phyloP scores from a whole-genome alignment of 148 eudicot genomes.

The Vaccinium macrocarpon region DNA sequence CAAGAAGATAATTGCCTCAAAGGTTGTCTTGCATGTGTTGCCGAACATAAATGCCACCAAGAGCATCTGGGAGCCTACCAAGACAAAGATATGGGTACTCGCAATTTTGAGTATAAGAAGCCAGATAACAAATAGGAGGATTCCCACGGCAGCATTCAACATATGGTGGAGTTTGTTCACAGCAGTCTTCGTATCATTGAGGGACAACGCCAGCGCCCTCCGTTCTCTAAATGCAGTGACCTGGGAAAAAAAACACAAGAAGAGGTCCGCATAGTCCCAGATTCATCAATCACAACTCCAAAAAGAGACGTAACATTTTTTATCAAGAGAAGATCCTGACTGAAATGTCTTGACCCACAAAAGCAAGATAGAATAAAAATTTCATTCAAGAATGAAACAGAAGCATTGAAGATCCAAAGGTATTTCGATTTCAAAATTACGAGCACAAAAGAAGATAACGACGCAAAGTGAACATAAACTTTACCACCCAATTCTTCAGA shows the following conservation, averaged over 20 bases:
- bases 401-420: not conserved
- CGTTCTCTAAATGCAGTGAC: conserved; percentile 34
- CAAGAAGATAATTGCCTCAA: conserved; percentile 33
- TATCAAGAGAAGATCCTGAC: not conserved
- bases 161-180: conserved; percentile 36
- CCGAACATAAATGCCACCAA: conserved; percentile 32
- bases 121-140: conserved; percentile 29
- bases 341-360: not conserved
- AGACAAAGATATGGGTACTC: conserved; percentile 21
- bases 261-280: not conserved
- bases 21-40: conserved; percentile 33
- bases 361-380: not conserved
- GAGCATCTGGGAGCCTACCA: conserved; percentile 26
- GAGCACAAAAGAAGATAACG: not conserved
- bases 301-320: not conserved
- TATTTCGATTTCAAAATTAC: not conserved
- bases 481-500: conserved; percentile 91
- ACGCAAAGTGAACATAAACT: not conserved
- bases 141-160: conserved; percentile 23
- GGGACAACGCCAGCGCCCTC: conserved; percentile 34
- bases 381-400: not conserved
- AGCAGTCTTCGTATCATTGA: conserved; percentile 38
- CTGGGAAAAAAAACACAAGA: not conserved
- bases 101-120: conserved; percentile 30
- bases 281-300: not conserved